Evolutionary conservation across 1,284 basidiomycete species (phyloP), one percentile per base, ranked within the genome.

Genomic region (Prillingera fragicola): DNA sequence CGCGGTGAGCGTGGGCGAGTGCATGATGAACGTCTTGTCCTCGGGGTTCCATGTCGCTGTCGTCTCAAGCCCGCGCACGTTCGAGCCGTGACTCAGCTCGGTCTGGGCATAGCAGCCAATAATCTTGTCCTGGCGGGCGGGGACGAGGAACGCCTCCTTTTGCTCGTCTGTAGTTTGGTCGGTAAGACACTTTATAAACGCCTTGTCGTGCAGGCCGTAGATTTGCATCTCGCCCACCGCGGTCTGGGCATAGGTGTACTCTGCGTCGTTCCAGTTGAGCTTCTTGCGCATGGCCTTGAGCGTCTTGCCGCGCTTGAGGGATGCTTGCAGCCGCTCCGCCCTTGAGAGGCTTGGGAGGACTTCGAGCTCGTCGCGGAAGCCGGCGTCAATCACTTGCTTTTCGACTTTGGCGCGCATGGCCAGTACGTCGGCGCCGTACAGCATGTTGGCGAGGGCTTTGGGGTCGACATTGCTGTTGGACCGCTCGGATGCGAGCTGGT

Each of bases 41-140:
- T 61, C 52, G 17, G 63, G 62, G 57, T 78, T 76, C 48, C 78
- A 77, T 1, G 76, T 78, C 0, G 77, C 76, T 6, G 77, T 78
- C 23, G 77, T 79, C 58, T 78, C 75, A 33, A 79, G 67, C 9
- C 77, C 77, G 8, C 77, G 76, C n/a, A 78, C 76, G 55, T 78
- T 78, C 35, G 70, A 73, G 29, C 75, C 75, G 57, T 76, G 73
- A 4, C 65, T 66, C 5, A 66, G 54, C 43, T 67, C 64, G 23
- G 69, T 78, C 76, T 78, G 78, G 35, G 74, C 75, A 50, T 78
- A 78, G 62, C 77, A 78, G 12, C 77, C 77, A 41, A 76, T 75
- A 44, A 78, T 43, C 41, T 40, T 35, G 46, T 48, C 41, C 14
- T 21, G n/a, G 24, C 28, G 15, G 12, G 46, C 41, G n/a, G 46